Base-by-base conservation (phyloP, 1,139 yeast genomes). In the Geotrichum restrictum region DNA sequence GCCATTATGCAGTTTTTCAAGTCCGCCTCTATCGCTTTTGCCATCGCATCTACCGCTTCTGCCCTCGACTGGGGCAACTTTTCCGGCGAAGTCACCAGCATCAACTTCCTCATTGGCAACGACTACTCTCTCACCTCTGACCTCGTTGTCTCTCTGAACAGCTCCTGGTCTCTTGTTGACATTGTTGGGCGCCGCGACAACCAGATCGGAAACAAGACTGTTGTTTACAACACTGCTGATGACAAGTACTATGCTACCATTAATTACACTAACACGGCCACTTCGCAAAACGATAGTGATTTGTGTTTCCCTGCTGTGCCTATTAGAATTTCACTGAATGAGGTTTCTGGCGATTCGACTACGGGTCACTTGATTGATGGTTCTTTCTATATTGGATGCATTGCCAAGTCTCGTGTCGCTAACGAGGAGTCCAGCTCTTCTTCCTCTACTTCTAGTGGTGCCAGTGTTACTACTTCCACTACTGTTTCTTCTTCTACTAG, bases 281-380 rank as follows among this genome's bases (percentile, higher is more conserved):
- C 43, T 3, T 38, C 32, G 14, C 37, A 38, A n/a, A 47, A 45
- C 24, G 52, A 41, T 19, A 10, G 13, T 29, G 39, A 39, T 14
- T 19, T 54, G 14, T 54, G 56, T 34, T 54, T 54, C 42, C 52
- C 51, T 1, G 36, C 54, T 11, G 56, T 54, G 18, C 56, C 56
- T 5, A 54, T 54, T 31, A 27, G 45, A 13, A 44, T 54, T 22
- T 44, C 56, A 3, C 31, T 54, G 19, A 51, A 54, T 37, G 38
- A 53, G 38, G 40, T 42, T 10, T 38, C 29, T 21, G 24, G 45
- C 32, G 51, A 45, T 18, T 6, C 29, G 0, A 27, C 13, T n/a
- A 43, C 48, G 10, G 48, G 48, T 22, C 52, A 52, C n/a, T 3
- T 44, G 14, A 45, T 54, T 37, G 47, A 54, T 36, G 56, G 56